A percentile compares a stretch with the other conserved stretches of the same genome.
phyloP scores from a whole-genome alignment of 331 rosid species.

The Phaseolus coccineus region DNA sequence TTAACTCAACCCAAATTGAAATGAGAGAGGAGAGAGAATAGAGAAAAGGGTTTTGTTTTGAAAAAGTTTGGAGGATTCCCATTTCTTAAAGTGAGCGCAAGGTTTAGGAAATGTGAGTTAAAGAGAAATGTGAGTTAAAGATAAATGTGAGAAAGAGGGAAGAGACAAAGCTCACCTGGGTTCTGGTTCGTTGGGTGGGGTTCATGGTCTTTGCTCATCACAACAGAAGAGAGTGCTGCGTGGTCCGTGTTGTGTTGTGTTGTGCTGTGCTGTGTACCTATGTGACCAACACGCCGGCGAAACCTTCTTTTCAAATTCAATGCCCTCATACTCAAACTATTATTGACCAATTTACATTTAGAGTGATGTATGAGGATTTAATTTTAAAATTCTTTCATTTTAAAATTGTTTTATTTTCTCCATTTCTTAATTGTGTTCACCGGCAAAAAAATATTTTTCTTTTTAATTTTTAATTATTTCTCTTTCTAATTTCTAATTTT shows the following conservation, averaged over 20 bases:
- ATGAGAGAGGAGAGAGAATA: not conserved
- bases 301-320: constrained; percentile 43
- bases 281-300: not conserved
- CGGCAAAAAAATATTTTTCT: too few species aligned
- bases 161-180: constrained; percentile 30
- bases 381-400: too few species aligned
- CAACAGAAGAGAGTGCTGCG: constrained; percentile 11
- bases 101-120: not conserved
- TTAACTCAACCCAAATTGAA: constrained; percentile 32
- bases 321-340: not conserved
- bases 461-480: too few species aligned
- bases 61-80: constrained; percentile 35
- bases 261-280: not conserved
- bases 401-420: too few species aligned
- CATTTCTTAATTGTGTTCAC: too few species aligned
- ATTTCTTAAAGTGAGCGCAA: constrained; percentile 48
- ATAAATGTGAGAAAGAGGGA: not conserved
- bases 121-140: not conserved
- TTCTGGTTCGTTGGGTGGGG: constrained; percentile 35
- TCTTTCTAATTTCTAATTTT: too few species aligned
- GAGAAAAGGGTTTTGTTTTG: constrained; percentile 4
- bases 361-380: too few species aligned
- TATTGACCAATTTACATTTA: not conserved
- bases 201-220: constrained; percentile 16
- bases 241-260: not conserved